Evolutionary conservation across 2,329 filamentous ascomycete genomes (phyloP).

Genomic region (Alternaria consortialis): DNA sequence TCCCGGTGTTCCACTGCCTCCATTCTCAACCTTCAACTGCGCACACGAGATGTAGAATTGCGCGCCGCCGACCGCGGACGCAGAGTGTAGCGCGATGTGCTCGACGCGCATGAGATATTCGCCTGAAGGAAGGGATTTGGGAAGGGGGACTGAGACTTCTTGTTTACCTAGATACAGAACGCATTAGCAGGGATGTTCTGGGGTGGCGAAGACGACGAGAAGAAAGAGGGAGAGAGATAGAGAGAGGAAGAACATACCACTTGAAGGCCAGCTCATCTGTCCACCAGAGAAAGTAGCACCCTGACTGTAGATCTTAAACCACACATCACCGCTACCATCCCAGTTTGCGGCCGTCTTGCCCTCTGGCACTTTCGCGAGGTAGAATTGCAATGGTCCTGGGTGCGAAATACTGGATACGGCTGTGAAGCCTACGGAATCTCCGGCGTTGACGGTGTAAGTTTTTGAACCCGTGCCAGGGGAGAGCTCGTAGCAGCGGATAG

Average conservation of each 20-base stretch:
- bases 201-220: neutral
- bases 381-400: constrained; percentile 50
- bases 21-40: constrained; percentile 54
- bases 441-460: constrained; percentile 39
- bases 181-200: neutral
- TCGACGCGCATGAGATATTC: constrained; percentile 59
- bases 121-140: constrained; percentile 52
- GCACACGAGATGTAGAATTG: constrained; percentile 58
- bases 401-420: constrained; percentile 44
- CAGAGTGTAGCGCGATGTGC: constrained; percentile 58
- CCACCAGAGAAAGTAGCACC: constrained; percentile 28
- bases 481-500: constrained; percentile 48
- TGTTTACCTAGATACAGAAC: constrained; percentile 16
- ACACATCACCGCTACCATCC: constrained; percentile 47
- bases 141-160: constrained; percentile 50
- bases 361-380: constrained; percentile 49
- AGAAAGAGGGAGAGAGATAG: neutral
- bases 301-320: constrained; percentile 50
- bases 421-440: constrained; percentile 45
- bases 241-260: constrained; percentile 20
- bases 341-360: constrained; percentile 39
- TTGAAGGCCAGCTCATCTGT: constrained; percentile 37
- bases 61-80: constrained; percentile 42
- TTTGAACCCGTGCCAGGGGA: constrained; percentile 28
- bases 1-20: constrained; percentile 49